phyloP scores from a whole-genome alignment of 1,139 yeast genomes.

The Kodamaea suecica region DNA sequence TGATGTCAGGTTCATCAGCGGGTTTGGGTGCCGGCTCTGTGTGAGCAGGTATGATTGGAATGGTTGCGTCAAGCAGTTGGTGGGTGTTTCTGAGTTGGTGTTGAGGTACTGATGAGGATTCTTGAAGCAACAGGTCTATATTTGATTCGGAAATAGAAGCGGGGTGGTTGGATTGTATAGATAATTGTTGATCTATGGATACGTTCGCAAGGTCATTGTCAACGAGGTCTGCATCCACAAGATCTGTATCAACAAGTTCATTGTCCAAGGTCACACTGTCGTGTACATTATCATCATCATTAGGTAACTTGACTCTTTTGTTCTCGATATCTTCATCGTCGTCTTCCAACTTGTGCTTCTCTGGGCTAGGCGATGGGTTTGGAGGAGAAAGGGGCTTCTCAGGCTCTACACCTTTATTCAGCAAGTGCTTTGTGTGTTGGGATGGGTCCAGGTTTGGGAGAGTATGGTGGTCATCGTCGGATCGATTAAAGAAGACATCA shows the following conservation, averaged over 20 bases:
- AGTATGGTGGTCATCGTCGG: conserved; percentile 13
- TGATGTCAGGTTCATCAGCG: conserved; percentile 67
- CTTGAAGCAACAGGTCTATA: too few species aligned
- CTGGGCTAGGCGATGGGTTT: conserved; percentile 45
- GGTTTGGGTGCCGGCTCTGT: conserved; percentile 70
- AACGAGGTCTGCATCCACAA: conserved; percentile 2
- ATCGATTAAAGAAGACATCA: conserved; percentile 25
- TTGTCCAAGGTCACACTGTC: not conserved
- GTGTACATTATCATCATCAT: conserved; percentile 8
- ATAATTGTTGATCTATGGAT: not conserved
- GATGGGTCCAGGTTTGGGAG: conserved; percentile 12
- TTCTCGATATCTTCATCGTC: conserved; percentile 20
- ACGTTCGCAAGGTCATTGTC: not conserved
- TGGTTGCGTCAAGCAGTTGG: too few species aligned
- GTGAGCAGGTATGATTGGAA: conserved; percentile 9
- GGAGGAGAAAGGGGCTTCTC: conserved; percentile 47
- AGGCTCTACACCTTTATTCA: conserved; percentile 18
- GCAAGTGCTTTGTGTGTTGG: conserved; percentile 6
- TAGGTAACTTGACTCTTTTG: conserved; percentile 24
- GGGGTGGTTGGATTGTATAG: too few species aligned
- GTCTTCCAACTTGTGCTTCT: conserved; percentile 33
- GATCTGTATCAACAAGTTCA: conserved; percentile 6
- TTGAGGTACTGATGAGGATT: not conserved
- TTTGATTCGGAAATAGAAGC: too few species aligned
- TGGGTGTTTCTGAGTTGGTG: conserved; percentile 2